Base-by-base conservation (phyloP, 2,329 filamentous ascomycete species). In the Microsporum audouinii region DNA sequence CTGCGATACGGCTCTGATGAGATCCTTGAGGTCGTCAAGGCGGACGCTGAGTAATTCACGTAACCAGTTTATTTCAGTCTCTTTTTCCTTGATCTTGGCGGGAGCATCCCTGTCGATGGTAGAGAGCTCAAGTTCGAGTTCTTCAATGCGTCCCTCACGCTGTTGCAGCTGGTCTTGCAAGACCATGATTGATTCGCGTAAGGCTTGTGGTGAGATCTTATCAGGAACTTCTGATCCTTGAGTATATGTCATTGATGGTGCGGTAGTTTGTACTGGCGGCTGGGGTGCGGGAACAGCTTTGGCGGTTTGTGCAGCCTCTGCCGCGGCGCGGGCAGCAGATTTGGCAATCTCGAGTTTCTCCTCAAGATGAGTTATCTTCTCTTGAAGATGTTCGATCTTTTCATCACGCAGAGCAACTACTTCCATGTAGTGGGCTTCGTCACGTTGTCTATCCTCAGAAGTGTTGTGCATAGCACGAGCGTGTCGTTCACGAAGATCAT, bases 161-260 rank as follows among this genome's bases (percentile, higher is more conserved):
- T 94, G 90, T 73, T 97, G 94, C 5, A 99, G 82, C 73, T 99
- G 94, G 73, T 97, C 92, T 75, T 99, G 94, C 31, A 99, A 80
- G 17, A 96, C 94, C 75, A 95, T 86, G 70, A 99, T 96, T 0
- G 91, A 96, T 75, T 99, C 94, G 34, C 94, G 88, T 36, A 99
- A 82, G 5, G 94, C 94, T 74, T 97, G 92, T 0, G 91, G 89
- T 1, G 92, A 96, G 62, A 96, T 89, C 79, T 88, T 95, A 72
- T 94, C 90, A 0, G 89, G 88, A 2, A 85, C 75, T 27, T 82
- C 80, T 58, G 75, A 70, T 63, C 74, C 70, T 63, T 74, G 70
- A 33, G 66, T 72, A 51, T 75, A 73, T 31, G 78, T 75, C 63
- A 79, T 71, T 4, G 80, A 80, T 7, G 80, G 78, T 41, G 77